These are phyloP conservation scores for Hondaea fermentalgiana DNA, from an alignment of 108 stramenopile species.

Conservation along the genomic window DNA sequence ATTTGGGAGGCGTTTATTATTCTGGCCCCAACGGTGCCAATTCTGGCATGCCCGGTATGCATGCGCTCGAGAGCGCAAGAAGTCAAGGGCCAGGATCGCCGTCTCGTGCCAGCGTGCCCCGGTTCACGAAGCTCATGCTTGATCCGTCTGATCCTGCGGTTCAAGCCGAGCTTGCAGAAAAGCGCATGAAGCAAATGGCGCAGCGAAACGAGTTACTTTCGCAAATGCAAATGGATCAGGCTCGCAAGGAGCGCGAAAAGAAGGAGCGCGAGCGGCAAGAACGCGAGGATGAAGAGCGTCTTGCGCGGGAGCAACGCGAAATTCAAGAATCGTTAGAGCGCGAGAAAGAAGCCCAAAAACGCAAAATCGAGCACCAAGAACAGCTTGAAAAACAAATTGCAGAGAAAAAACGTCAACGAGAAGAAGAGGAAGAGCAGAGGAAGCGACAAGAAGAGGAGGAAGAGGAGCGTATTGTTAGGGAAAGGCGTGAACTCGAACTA, in stretches of 20 bases:
- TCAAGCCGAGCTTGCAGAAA: neutral
- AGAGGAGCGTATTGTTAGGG: neutral
- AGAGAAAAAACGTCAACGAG: neutral
- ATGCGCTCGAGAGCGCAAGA: neutral
- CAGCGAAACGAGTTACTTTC: neutral
- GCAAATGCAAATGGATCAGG: conserved; percentile 3
- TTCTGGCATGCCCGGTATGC: neutral
- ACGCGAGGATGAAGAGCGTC: neutral
- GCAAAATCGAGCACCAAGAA: neutral
- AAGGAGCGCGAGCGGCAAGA: neutral
- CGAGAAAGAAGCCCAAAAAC: neutral
- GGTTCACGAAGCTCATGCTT: neutral
- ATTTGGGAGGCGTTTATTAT: too few relatives aligned
- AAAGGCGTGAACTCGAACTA: neutral
- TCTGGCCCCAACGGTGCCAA: neutral
- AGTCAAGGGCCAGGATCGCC: neutral
- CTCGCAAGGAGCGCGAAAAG: neutral
- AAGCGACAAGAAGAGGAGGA: neutral
- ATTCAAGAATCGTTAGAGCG: conserved; percentile 5
- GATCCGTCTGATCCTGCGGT: neutral
- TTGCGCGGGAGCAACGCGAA: neutral
- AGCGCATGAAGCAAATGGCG: neutral
- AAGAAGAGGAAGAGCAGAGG: neutral
- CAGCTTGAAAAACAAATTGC: neutral
- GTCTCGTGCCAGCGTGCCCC: neutral